Percentiles rank a stretch among this genome's conserved stretches.
Evolutionary conservation across 202 grass and related monocot species (phyloP).

Genomic region (Carex arenaria): DNA sequence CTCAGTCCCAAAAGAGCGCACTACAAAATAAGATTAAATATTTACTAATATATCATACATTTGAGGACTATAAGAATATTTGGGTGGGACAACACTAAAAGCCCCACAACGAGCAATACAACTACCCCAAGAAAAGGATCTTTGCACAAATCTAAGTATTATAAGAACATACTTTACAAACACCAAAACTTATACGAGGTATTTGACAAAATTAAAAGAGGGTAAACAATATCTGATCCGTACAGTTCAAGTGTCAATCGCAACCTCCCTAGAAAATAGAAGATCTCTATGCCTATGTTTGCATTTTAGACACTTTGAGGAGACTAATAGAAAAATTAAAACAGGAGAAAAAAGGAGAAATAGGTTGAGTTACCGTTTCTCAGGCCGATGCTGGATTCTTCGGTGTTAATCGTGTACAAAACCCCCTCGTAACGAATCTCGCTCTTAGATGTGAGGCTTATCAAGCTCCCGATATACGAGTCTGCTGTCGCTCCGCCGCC

Average conservation of each 20-base stretch:
- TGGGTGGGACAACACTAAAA: neutral
- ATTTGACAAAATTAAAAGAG: neutral
- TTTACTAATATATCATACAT: neutral
- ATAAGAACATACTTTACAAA: neutral
- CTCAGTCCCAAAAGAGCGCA: conserved; percentile 89
- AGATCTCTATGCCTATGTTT: neutral
- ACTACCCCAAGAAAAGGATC: neutral
- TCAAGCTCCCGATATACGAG: conserved; percentile 86
- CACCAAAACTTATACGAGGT: neutral
- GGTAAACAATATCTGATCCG: neutral
- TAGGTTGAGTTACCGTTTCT: conserved; percentile 42
- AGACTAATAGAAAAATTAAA: neutral
- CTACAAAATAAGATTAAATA: conserved; percentile 29
- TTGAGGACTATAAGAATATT: neutral
- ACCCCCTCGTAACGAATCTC: conserved; percentile 93
- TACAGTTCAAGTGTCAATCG: neutral
- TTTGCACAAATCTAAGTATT: conserved; percentile 10
- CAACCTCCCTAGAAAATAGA: neutral
- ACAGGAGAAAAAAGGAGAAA: neutral
- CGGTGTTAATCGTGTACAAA: conserved; percentile 92
- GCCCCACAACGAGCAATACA: neutral
- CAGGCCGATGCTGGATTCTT: conserved; percentile 84
- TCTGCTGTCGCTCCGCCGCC: conserved; percentile 39
- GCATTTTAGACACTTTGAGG: neutral
- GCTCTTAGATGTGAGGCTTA: conserved; percentile 91